Evolutionary conservation across 148 eudicot genomes (phyloP).

Genomic region (Cornus kousa): DNA sequence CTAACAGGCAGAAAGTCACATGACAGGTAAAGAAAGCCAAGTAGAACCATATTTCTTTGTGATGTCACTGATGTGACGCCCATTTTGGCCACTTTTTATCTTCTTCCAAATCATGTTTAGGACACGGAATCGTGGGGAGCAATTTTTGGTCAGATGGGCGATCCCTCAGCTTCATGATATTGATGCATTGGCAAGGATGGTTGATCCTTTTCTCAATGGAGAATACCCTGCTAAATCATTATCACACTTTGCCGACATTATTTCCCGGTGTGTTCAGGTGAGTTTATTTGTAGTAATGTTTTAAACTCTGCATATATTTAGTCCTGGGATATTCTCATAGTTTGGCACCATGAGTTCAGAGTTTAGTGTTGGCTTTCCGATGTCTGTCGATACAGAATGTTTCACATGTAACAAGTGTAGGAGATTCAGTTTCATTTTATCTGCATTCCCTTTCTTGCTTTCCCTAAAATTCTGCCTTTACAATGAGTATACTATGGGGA

Average conservation of each 20-base stretch:
- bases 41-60: slow-evolving; percentile 6
- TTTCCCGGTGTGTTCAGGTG: slow-evolving; percentile 86
- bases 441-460: background rate
- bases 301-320: background rate
- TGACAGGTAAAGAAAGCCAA: slow-evolving; percentile 60
- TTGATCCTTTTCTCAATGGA: slow-evolving; percentile 81
- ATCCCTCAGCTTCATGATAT: slow-evolving; percentile 98
- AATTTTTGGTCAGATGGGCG: slow-evolving; percentile 90
- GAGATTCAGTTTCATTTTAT: background rate
- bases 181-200: slow-evolving; percentile 87
- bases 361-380: background rate
- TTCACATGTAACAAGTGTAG: background rate
- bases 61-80: background rate
- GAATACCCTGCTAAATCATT: slow-evolving; percentile 70
- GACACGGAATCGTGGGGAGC: slow-evolving; percentile 71
- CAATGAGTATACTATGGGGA: background rate
- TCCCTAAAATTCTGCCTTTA: background rate
- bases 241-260: slow-evolving; percentile 85
- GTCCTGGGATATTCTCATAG: background rate
- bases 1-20: slow-evolving; percentile 94
- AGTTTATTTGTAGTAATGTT: slow-evolving; percentile 19
- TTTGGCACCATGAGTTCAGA: background rate
- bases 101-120: slow-evolving; percentile 32
- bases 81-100: slow-evolving; percentile 4
- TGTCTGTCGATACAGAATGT: background rate